Evolutionary conservation across 495 filamentous ascomycete species (phyloP).

Genomic region (Penicillium fimorum): DNA sequence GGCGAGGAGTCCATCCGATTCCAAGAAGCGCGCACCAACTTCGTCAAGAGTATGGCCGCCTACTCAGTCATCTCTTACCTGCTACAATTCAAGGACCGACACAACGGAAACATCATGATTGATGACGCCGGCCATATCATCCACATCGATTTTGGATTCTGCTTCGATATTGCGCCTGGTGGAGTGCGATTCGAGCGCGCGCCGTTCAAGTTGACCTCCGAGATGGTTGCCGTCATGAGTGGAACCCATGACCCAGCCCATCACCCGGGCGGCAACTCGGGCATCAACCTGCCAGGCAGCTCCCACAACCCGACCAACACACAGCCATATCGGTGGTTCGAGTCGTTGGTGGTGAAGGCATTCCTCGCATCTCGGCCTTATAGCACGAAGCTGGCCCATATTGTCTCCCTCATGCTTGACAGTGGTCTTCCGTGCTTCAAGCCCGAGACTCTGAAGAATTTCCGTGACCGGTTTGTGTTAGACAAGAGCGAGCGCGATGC

Average conservation of each 20-base stretch:
- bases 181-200: conserved; percentile 96
- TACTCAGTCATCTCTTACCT: conserved; percentile 98
- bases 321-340: conserved; percentile 92
- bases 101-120: conserved; percentile 99
- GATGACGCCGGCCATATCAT: conserved; percentile 96
- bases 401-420: conserved; percentile 93
- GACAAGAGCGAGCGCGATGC: conserved; percentile 94
- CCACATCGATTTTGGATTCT: conserved; percentile 99
- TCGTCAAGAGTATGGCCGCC: conserved; percentile 99
- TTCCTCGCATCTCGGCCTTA: conserved; percentile 91
- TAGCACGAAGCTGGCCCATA: conserved; percentile 78
- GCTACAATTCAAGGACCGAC: conserved; percentile 97
- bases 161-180: conserved; percentile 97
- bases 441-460: conserved; percentile 87
- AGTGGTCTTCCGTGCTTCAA: conserved; percentile 98
- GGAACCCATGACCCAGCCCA: conserved; percentile 55
- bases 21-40: conserved; percentile 93
- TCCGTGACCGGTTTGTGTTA: conserved; percentile 88
- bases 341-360: conserved; percentile 91
- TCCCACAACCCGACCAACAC: conserved; percentile 59
- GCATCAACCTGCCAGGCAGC: conserved; percentile 35
- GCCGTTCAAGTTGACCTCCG: conserved; percentile 94
- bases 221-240: conserved; percentile 99
- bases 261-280: conserved; percentile 26
- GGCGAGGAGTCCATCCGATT: conserved; percentile 91